Percentiles rank a stretch among this genome's conserved stretches.
Evolutionary conservation across 2,329 filamentous ascomycete species (phyloP).

Genomic region (Penicillium sp.): DNA sequence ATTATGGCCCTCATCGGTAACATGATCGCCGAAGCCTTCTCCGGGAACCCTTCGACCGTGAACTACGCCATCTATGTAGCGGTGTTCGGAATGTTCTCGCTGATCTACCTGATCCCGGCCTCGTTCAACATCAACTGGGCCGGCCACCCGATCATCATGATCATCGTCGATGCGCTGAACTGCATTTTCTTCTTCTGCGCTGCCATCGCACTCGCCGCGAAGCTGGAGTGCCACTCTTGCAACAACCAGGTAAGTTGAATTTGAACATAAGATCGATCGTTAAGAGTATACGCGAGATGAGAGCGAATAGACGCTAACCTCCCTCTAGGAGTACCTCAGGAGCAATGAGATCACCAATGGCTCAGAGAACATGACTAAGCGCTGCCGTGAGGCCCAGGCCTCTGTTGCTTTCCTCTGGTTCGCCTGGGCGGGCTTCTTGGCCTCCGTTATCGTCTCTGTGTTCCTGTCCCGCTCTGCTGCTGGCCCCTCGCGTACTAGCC

Average conservation of each 20-base stretch:
- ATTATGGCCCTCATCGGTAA: slow-evolving; percentile 62
- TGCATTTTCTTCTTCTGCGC: slow-evolving; percentile 49
- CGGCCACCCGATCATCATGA: slow-evolving; percentile 44
- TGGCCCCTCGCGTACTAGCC: slow-evolving; percentile 33
- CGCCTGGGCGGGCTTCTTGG: slow-evolving; percentile 45
- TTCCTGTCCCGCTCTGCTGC: slow-evolving; percentile 35
- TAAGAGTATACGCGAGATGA: neutral
- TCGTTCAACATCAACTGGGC: slow-evolving; percentile 42
- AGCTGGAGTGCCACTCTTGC: slow-evolving; percentile 46
- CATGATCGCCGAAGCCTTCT: slow-evolving; percentile 55
- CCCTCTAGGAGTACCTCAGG: slow-evolving; percentile 37
- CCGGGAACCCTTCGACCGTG: slow-evolving; percentile 57
- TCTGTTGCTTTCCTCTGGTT: slow-evolving; percentile 54
- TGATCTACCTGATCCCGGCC: slow-evolving; percentile 49
- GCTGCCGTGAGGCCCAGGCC: slow-evolving; percentile 53
- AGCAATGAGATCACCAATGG: slow-evolving; percentile 48
- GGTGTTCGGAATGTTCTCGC: slow-evolving; percentile 48
- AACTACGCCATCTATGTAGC: slow-evolving; percentile 53
- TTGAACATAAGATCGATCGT: neutral
- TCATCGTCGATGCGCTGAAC: slow-evolving; percentile 49
- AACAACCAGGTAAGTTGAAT: slow-evolving; percentile 42
- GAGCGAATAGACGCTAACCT: slow-evolving; percentile 1
- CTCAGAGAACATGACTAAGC: slow-evolving; percentile 34
- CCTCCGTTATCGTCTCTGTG: slow-evolving; percentile 42
- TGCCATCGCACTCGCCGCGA: slow-evolving; percentile 50